Evolutionary conservation across 345 rosid genomes (phyloP).

Genomic region (Eucalyptus guilfoylei): DNA sequence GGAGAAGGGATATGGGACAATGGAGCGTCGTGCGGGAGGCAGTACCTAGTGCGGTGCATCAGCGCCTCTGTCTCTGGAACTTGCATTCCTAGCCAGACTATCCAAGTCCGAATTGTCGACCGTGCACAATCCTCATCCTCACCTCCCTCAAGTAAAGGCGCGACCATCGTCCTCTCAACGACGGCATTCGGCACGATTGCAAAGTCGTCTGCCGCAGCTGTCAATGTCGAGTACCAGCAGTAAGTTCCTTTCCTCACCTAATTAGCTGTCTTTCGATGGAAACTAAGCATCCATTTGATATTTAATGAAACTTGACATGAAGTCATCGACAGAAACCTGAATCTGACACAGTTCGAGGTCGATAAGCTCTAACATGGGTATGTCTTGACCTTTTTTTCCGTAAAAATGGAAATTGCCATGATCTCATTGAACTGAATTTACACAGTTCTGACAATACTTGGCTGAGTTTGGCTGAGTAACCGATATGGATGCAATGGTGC

Average conservation of each 20-base stretch:
- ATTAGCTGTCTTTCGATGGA: background rate
- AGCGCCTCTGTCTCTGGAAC: slow-evolving; percentile 12
- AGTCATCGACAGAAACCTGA: background rate
- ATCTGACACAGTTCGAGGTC: background rate
- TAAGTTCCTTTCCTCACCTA: slow-evolving; percentile 1
- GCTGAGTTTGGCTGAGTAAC: background rate
- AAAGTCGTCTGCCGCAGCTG: background rate
- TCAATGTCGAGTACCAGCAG: slow-evolving; percentile 40
- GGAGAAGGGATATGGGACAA: slow-evolving; percentile 56
- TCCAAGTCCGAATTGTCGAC: slow-evolving; percentile 8
- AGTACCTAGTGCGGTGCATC: slow-evolving; percentile 39
- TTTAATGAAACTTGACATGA: background rate
- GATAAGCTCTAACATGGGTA: background rate
- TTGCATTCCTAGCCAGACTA: slow-evolving; percentile 10
- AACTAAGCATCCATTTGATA: background rate
- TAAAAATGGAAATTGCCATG: background rate
- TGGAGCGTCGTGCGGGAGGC: slow-evolving; percentile 48
- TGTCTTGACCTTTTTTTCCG: background rate
- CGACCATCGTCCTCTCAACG: slow-evolving; percentile 29
- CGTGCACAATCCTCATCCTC: background rate
- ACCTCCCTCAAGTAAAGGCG: slow-evolving; percentile 9
- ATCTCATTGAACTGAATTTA: background rate
- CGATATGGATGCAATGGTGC: background rate
- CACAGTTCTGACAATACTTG: background rate
- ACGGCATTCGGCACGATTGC: slow-evolving; percentile 27